Percentiles rank a stretch among this genome's conserved stretches.
Conservation (phyloP, 2,329 filamentous ascomycete genomes). For the Eurotiales sp. region DNA sequence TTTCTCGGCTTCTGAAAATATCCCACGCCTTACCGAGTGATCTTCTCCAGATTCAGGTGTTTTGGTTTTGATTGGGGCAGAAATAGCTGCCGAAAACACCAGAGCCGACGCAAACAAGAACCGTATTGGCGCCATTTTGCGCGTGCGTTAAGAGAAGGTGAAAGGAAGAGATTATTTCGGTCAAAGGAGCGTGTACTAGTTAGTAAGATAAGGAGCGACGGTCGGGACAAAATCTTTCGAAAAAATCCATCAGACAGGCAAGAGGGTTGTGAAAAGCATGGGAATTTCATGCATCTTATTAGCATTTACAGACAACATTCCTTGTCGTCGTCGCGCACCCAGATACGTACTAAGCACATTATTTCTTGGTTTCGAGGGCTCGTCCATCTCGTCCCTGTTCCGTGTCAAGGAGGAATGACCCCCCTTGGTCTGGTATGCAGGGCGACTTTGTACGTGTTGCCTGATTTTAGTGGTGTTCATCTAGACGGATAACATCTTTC, state of each 20-base stretch:
- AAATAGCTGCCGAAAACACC: slow-evolving; percentile 8
- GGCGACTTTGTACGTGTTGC: background rate
- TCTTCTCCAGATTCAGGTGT: background rate
- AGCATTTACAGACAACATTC: background rate
- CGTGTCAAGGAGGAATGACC: background rate
- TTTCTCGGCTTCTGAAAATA: no score
- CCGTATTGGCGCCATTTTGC: slow-evolving; percentile 12
- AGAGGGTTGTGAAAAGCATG: background rate
- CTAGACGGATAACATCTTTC: background rate
- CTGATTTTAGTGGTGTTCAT: background rate
- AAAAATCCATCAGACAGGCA: background rate
- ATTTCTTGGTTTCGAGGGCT: no score
- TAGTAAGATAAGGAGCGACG: slow-evolving; percentile 2
- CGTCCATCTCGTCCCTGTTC: background rate
- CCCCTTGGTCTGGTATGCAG: background rate
- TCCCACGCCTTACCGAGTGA: background rate
- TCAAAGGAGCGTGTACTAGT: slow-evolving; percentile 11
- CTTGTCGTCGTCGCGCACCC: background rate
- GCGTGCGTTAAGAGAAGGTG: background rate
- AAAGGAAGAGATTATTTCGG: background rate
- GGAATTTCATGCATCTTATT: background rate
- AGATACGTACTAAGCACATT: no score
- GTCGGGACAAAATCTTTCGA: background rate
- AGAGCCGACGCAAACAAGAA: slow-evolving; percentile 10
- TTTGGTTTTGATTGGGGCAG: slow-evolving; percentile 9